Percentiles rank a stretch among this genome's conserved stretches.
Evolutionary conservation across 1,139 yeast species (phyloP).

Genomic region (Candida sp.): DNA sequence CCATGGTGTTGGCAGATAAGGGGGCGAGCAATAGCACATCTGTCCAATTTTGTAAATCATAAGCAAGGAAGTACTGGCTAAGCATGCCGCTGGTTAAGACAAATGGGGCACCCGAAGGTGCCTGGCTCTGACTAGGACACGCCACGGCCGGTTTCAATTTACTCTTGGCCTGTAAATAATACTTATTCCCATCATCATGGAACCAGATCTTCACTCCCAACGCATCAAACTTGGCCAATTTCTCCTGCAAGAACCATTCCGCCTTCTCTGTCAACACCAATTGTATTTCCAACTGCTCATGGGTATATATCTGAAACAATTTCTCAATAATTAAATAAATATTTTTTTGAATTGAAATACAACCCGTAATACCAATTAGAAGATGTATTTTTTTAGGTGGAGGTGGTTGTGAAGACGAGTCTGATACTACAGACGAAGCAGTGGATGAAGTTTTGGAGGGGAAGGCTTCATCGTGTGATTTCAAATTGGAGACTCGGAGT

Average conservation of each 20-base stretch:
- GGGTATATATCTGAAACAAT: slow-evolving; percentile 22
- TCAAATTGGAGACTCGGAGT: neutral
- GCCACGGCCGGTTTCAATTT: neutral
- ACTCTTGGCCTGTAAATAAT: slow-evolving; percentile 12
- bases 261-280: slow-evolving; percentile 25
- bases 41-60: slow-evolving; percentile 25
- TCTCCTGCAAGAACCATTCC: slow-evolving; percentile 23
- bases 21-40: slow-evolving; percentile 33
- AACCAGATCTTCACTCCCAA: slow-evolving; percentile 28
- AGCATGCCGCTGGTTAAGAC: slow-evolving; percentile 5
- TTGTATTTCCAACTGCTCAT: slow-evolving; percentile 21
- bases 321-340: slow-evolving; percentile 24
- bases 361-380: slow-evolving; percentile 27
- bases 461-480: neutral
- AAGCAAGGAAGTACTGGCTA: slow-evolving; percentile 16
- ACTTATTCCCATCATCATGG: slow-evolving; percentile 20
- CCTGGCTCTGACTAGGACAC: neutral
- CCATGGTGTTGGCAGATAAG: slow-evolving; percentile 26
- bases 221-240: slow-evolving; percentile 19
- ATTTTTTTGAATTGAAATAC: slow-evolving; percentile 22
- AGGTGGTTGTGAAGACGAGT: slow-evolving; percentile 6
- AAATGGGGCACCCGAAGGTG: neutral
- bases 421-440: neutral
- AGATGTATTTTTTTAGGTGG: slow-evolving; percentile 18
- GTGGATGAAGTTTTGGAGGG: neutral